Base-by-base conservation (phyloP, 208 protist genomes). In the Porcisia deanei region DNA sequence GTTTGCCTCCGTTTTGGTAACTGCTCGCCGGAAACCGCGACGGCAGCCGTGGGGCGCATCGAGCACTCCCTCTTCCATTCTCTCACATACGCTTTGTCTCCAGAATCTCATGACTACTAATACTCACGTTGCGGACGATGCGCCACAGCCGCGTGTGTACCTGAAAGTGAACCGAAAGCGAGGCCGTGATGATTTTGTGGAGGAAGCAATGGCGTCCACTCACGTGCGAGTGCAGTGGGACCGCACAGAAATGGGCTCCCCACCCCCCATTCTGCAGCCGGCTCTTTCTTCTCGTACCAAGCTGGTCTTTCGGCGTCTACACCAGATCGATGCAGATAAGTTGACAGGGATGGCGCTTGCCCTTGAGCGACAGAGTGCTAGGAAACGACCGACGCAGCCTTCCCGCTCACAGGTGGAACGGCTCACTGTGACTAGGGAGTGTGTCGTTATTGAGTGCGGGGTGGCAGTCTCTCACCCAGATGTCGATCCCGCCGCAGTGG, bases 221-320 rank as follows among this genome's bases (percentile, higher is more conserved):
- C 72, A 73, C 14, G 81, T 88, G 16, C 81, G 81, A 2, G 52
- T 88, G 49, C 71, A 79, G 6, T 82, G 82, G 81, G 75, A 83
- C 65, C 59, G 39, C 10, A 52, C 55, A 6, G 77, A 80, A 70
- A 84, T 88, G 81, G 81, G 85, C 0, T 47, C 52, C 41, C 66
- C 55, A 6, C 81, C 81, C 3, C 47, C 54, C 0, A 25, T 43
- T 52, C 79, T 83, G 59, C 68, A 79, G 20, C 39, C 61, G 14
- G 52, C 54, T 12, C 53, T 78, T 55, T 54, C 79, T 8, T 58
- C 60, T 20, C 72, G 67, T 43, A 82, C 66, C 3, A 82, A 77
- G 52, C 20, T 57, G 25, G 2, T 82, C 6, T 82, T 82, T 22
- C 78, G 78, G 30, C 78, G 78, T 3, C 67, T 82, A 4, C 72